Evolutionary conservation across 2,329 filamentous ascomycete genomes (phyloP).

Genomic region (Annulohypoxylon truncatum): DNA sequence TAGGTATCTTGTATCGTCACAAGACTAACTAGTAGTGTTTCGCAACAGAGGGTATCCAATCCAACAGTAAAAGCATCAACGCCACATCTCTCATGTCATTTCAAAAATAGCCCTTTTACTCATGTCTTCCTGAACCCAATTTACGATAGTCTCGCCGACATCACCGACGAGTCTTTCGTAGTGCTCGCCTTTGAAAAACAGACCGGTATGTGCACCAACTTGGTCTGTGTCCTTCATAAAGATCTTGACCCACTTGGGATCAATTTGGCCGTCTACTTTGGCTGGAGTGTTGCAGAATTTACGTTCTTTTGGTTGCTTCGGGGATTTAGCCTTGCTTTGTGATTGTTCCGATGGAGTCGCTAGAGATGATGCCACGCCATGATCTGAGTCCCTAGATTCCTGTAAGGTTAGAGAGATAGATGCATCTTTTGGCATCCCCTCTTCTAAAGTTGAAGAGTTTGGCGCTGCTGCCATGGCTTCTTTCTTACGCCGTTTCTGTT

Average conservation of each 20-base stretch:
- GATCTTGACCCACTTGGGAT: slow-evolving; percentile 80
- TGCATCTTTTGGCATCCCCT: slow-evolving; percentile 19
- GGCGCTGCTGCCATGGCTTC: slow-evolving; percentile 23
- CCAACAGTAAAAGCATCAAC: neutral
- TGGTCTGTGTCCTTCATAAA: slow-evolving; percentile 88
- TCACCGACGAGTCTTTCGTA: slow-evolving; percentile 84
- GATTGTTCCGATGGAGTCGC: neutral
- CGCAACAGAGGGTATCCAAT: slow-evolving; percentile 4
- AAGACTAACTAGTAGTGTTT: neutral
- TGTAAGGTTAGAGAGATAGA: slow-evolving; percentile 41
- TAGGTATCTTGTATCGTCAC: slow-evolving; percentile 18
- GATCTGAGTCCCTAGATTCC: slow-evolving; percentile 12
- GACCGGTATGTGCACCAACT: slow-evolving; percentile 83
- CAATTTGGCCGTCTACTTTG: slow-evolving; percentile 64
- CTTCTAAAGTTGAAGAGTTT: slow-evolving; percentile 24
- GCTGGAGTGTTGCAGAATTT: slow-evolving; percentile 84
- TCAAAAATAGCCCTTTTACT: slow-evolving; percentile 56
- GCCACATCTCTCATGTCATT: slow-evolving; percentile 32
- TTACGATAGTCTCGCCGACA: slow-evolving; percentile 72
- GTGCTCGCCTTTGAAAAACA: slow-evolving; percentile 79
- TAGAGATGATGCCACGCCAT: slow-evolving; percentile 16
- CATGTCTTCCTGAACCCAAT: slow-evolving; percentile 75
- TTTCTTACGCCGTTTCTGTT: slow-evolving; percentile 50
- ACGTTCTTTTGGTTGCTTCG: slow-evolving; percentile 63
- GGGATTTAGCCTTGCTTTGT: slow-evolving; percentile 24